Conservation (phyloP, 2,329 filamentous ascomycete genomes). For the Trichoderma afroharzianum region DNA sequence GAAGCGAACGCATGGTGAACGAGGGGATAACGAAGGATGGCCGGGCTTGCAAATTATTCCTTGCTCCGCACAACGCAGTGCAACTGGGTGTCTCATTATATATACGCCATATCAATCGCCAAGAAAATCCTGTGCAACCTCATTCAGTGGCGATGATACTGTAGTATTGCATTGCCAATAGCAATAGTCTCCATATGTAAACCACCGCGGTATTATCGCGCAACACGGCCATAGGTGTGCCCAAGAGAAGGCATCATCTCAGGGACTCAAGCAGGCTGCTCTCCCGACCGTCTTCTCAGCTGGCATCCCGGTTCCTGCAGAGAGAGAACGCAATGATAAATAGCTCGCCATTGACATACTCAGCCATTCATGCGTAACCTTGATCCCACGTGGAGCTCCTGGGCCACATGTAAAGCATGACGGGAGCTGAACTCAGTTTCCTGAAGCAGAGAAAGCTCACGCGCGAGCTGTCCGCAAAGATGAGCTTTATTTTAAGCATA, state of each 20-base stretch:
- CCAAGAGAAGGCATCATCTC: neutral
- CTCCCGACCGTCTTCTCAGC: neutral
- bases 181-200: neutral
- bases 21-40: neutral
- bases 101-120: neutral
- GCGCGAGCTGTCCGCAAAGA: neutral
- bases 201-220: no score
- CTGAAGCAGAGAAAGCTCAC: neutral
- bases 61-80: no score
- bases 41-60: neutral
- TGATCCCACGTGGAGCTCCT: neutral
- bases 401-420: neutral
- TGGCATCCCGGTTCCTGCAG: neutral
- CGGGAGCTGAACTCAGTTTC: neutral
- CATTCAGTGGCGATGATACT: neutral
- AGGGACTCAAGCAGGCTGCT: neutral
- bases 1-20: neutral
- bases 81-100: neutral
- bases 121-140: neutral
- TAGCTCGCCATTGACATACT: neutral
- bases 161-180: neutral
- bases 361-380: neutral
- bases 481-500: conserved; percentile 9
- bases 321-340: neutral
- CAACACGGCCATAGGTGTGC: no score